Evolutionary conservation across 345 rosid genomes (phyloP).

Genomic region (Acer negundo): DNA sequence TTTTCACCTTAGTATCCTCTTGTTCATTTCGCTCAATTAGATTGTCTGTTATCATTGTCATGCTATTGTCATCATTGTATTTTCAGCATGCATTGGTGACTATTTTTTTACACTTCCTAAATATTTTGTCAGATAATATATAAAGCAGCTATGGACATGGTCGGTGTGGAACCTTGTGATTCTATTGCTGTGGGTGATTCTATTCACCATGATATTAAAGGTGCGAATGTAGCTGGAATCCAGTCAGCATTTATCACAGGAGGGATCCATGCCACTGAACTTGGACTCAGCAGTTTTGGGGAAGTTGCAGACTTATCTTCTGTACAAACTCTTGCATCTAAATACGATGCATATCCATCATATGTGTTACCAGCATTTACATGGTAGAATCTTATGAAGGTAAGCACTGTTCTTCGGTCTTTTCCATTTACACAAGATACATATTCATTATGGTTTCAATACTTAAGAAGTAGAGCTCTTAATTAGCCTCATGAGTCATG

Average conservation of each 20-base stretch:
- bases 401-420: neutral
- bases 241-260: conserved; percentile 67
- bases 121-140: conserved; percentile 65
- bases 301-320: conserved; percentile 59
- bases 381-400: conserved; percentile 45
- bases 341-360: conserved; percentile 63
- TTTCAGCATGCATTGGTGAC: neutral
- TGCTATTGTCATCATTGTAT: neutral
- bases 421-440: neutral
- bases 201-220: conserved; percentile 88
- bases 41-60: too few species aligned
- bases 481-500: neutral
- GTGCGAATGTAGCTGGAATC: conserved; percentile 84
- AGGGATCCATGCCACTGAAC: conserved; percentile 81
- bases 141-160: conserved; percentile 73
- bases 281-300: conserved; percentile 63
- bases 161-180: conserved; percentile 55
- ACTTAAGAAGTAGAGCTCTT: neutral
- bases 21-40: too few species aligned
- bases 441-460: neutral
- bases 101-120: neutral
- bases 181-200: conserved; percentile 87
- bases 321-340: conserved; percentile 58
- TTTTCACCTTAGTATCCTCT: too few species aligned
- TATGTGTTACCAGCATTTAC: conserved; percentile 72